Percentiles rank a stretch among this genome's conserved stretches.
These are phyloP conservation scores for Ophiostoma sp. DNA, from an alignment of 2,329 filamentous ascomycete species.

Conservation along the genomic window DNA sequence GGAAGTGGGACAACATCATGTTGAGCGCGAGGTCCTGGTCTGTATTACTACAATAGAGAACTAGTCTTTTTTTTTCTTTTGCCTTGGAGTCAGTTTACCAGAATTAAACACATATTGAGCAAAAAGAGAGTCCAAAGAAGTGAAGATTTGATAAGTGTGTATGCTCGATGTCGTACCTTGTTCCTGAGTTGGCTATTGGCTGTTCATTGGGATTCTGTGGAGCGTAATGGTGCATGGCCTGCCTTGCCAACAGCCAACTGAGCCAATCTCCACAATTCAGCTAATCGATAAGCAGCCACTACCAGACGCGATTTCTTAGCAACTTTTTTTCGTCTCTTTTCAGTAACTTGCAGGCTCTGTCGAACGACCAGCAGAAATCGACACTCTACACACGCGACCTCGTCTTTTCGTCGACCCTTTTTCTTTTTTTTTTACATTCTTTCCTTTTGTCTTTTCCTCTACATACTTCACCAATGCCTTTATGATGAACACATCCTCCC, in stretches of 20 bases:
- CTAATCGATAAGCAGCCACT: constrained; percentile 9
- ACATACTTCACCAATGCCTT: neutral
- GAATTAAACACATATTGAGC: constrained; percentile 1
- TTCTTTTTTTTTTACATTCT: neutral
- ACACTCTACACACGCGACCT: neutral
- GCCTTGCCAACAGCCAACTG: neutral
- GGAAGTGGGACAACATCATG: neutral
- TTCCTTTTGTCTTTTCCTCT: neutral
- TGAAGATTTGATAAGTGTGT: too few species aligned
- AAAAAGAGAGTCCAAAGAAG: neutral
- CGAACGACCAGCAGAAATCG: neutral
- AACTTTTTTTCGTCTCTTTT: constrained; percentile 3
- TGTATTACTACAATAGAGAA: constrained; percentile 25
- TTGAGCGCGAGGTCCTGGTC: neutral
- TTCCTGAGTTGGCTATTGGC: neutral
- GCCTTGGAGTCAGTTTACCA: neutral
- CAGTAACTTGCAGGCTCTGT: neutral
- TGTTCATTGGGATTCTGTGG: neutral
- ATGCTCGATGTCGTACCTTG: neutral
- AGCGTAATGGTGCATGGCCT: neutral
- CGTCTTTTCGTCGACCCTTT: neutral
- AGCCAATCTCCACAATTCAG: neutral
- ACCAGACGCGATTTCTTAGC: constrained; percentile 8
- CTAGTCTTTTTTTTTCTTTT: neutral
- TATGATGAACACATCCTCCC: constrained; percentile 19